phyloP scores from a whole-genome alignment of 164 flowering plant species.

The Kingdonia uniflora region DNA sequence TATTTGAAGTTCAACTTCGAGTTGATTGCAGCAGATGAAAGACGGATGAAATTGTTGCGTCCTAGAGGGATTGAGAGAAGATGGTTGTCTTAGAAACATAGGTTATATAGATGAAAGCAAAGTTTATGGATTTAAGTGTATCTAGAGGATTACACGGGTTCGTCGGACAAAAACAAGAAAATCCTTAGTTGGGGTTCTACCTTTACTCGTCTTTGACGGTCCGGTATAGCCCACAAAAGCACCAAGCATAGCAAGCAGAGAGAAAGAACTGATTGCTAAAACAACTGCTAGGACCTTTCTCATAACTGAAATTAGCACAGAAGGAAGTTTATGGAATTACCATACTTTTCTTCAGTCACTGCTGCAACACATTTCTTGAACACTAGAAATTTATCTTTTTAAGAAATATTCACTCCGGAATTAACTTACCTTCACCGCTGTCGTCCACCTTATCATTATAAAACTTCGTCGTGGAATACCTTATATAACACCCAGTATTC shows the following conservation, averaged over 20 bases:
- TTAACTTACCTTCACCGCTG: not conserved
- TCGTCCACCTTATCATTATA: constrained; percentile 14
- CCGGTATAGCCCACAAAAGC: not conserved
- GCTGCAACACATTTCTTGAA: too few relatives aligned
- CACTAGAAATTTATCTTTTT: too few relatives aligned
- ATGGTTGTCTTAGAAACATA: constrained; percentile 2
- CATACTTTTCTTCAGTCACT: too few relatives aligned
- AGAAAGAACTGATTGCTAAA: constrained; percentile 25
- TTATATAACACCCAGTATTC: constrained; percentile 63
- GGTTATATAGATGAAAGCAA: too few relatives aligned
- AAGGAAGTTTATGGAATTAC: too few relatives aligned
- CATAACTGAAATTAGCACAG: too few relatives aligned
- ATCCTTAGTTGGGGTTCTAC: not conserved
- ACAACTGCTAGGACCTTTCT: constrained; percentile 19
- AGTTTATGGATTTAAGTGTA: not conserved
- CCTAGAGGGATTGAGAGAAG: constrained; percentile 20
- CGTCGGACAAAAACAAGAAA: not conserved
- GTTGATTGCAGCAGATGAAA: constrained; percentile 23
- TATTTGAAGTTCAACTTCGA: constrained; percentile 49
- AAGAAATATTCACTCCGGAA: not conserved
- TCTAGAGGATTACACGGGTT: not conserved
- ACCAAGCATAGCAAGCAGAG: constrained; percentile 29
- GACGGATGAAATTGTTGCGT: constrained; percentile 18
- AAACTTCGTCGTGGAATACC: constrained; percentile 50
- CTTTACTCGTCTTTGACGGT: constrained; percentile 12